Evolutionary conservation across 805 yeast genomes (phyloP).

Genomic region (Candida ipomoeae): DNA sequence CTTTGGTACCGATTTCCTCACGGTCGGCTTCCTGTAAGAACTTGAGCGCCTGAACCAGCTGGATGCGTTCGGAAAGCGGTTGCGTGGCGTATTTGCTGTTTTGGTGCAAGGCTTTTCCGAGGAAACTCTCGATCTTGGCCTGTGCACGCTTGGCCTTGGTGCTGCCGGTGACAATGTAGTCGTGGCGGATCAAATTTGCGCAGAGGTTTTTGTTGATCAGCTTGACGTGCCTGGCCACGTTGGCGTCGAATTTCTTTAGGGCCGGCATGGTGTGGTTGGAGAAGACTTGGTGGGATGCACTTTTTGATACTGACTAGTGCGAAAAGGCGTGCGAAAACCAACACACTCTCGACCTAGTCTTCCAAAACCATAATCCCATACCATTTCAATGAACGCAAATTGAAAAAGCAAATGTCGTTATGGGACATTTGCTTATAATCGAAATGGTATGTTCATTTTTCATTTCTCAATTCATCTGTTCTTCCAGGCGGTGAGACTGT

Average conservation of each 20-base stretch:
- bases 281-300: not conserved
- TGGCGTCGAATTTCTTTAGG: slow-evolving; percentile 38
- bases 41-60: slow-evolving; percentile 18
- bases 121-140: slow-evolving; percentile 35
- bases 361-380: no score
- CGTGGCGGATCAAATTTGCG: slow-evolving; percentile 43
- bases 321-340: not conserved
- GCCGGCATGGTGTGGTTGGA: slow-evolving; percentile 30
- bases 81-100: slow-evolving; percentile 18
- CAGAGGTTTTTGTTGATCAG: slow-evolving; percentile 43
- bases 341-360: no score
- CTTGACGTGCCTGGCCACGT: slow-evolving; percentile 40
- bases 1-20: slow-evolving; percentile 42
- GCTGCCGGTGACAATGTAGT: slow-evolving; percentile 39
- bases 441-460: no score
- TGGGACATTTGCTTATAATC: no score
- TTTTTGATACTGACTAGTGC: no score
- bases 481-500: no score
- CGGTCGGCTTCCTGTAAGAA: slow-evolving; percentile 28
- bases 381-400: no score
- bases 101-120: slow-evolving; percentile 29
- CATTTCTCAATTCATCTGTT: no score
- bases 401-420: no score
- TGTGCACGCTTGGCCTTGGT: slow-evolving; percentile 45
- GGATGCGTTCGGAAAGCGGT: slow-evolving; percentile 15